Evolutionary conservation across 352 stramenopile species (phyloP).

Genomic region (Thalassiosira allenii): DNA sequence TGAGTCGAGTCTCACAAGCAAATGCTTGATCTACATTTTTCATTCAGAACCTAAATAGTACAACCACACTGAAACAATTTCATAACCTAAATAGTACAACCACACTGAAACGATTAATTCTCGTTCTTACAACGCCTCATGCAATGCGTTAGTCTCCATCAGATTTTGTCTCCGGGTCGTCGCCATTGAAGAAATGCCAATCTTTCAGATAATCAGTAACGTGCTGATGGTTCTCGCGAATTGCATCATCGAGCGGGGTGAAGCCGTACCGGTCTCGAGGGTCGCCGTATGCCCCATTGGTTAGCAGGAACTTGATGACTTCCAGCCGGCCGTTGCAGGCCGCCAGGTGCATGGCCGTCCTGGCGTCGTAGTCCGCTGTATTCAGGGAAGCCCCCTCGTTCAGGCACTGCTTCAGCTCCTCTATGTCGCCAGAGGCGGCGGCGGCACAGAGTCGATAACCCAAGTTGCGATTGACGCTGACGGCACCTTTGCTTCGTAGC

Average conservation of each 20-base stretch:
- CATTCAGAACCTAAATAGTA: too few species aligned
- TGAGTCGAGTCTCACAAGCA: too few species aligned
- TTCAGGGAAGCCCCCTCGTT: conserved; percentile 41
- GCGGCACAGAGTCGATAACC: neutral
- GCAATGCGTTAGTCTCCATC: too few species aligned
- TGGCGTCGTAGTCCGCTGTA: conserved; percentile 59
- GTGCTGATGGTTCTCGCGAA: conserved; percentile 18
- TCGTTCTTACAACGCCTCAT: too few species aligned
- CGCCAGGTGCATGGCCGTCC: conserved; percentile 75
- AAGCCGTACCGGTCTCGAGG: conserved; percentile 66
- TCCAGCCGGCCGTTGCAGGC: conserved; percentile 64
- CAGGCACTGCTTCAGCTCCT: neutral
- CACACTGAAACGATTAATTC: too few species aligned
- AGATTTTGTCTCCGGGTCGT: too few species aligned
- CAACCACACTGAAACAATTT: too few species aligned
- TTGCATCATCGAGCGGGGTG: conserved; percentile 70
- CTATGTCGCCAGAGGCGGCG: neutral
- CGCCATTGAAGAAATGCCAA: too few species aligned
- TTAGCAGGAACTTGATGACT: conserved; percentile 48
- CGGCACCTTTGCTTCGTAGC: neutral
- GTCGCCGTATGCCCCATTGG: conserved; percentile 54
- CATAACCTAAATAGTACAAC: too few species aligned
- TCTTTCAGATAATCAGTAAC: conserved; percentile 32
- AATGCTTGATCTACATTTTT: too few species aligned
- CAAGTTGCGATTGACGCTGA: neutral